These are phyloP conservation scores for Chalciporus piperatus DNA, from an alignment of 768 basidiomycete genomes.

Conservation along the genomic window DNA sequence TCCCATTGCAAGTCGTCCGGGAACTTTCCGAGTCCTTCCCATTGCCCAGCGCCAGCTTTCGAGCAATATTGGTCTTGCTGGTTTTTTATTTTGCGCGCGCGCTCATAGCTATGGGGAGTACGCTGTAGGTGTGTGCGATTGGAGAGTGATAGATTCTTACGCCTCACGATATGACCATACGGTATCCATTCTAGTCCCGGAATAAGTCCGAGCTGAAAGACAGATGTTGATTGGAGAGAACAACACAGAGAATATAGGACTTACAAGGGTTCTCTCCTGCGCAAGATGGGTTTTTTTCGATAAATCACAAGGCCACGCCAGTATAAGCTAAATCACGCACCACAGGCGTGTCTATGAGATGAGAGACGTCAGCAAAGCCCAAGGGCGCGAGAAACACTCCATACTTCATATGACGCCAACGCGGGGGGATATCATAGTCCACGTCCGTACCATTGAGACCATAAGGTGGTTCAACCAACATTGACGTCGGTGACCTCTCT, in stretches of 20 bases:
- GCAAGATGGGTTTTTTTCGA: not conserved
- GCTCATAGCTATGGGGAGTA: conserved; percentile 44
- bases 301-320: not conserved
- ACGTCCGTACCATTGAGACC: conserved; percentile 40
- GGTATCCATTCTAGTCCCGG: conserved; percentile 56
- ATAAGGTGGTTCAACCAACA: conserved; percentile 74
- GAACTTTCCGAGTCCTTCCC: conserved; percentile 49
- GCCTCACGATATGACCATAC: conserved; percentile 69
- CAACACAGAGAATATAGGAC: not conserved
- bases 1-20: conserved; percentile 73
- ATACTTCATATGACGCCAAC: conserved; percentile 79
- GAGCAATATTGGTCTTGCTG: conserved; percentile 67
- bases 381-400: conserved; percentile 7
- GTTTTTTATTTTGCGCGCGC: conserved; percentile 62
- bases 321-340: conserved; percentile 30
- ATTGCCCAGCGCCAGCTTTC: conserved; percentile 43
- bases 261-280: conserved; percentile 57
- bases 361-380: conserved; percentile 5
- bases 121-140: not conserved
- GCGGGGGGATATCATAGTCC: conserved; percentile 33
- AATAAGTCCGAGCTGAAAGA: conserved; percentile 29
- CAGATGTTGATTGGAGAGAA: not conserved
- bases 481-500: conserved; percentile 64
- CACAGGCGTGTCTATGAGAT: conserved; percentile 56
- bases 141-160: conserved; percentile 2